phyloP scores from a whole-genome alignment of 2,329 filamentous ascomycete genomes.

The Blumeriella jaapii region DNA sequence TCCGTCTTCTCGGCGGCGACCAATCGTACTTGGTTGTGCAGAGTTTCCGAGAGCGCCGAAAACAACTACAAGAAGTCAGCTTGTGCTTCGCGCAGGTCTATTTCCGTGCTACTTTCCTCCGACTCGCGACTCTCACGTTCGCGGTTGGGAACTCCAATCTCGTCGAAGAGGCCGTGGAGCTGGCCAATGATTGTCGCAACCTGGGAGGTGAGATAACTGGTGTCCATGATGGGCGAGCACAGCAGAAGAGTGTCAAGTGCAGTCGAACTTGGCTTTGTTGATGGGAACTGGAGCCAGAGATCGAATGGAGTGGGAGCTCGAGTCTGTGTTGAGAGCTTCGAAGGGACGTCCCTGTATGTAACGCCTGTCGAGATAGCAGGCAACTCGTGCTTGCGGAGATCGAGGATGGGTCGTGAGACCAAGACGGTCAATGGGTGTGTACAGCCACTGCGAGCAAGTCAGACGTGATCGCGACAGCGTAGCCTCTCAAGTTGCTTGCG shows the following conservation, averaged over 20 bases:
- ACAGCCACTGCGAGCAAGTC: constrained; percentile 1
- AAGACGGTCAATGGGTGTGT: neutral
- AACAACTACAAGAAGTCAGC: constrained; percentile 55
- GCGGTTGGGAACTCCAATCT: constrained; percentile 90
- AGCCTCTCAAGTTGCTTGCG: constrained; percentile 10
- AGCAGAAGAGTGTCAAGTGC: constrained; percentile 10
- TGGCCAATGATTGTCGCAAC: constrained; percentile 89
- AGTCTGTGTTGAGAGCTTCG: neutral
- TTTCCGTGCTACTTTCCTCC: constrained; percentile 50
- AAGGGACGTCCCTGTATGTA: no score
- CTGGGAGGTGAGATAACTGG: constrained; percentile 86
- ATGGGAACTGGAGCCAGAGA: no score
- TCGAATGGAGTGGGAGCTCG: neutral
- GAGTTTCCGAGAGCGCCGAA: constrained; percentile 76
- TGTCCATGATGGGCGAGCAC: constrained; percentile 52
- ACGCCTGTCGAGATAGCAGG: neutral
- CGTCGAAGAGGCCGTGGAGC: constrained; percentile 89
- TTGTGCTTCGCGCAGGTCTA: constrained; percentile 17
- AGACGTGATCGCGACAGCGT: constrained; percentile 23
- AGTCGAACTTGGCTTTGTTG: no score
- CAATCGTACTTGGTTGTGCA: constrained; percentile 78
- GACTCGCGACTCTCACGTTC: constrained; percentile 83
- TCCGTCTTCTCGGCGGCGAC: constrained; percentile 84
- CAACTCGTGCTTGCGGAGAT: constrained; percentile 1
- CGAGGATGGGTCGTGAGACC: constrained; percentile 2